Evolutionary conservation across 2,329 filamentous ascomycete species (phyloP).

Genomic region (Talaromyces piceae): DNA sequence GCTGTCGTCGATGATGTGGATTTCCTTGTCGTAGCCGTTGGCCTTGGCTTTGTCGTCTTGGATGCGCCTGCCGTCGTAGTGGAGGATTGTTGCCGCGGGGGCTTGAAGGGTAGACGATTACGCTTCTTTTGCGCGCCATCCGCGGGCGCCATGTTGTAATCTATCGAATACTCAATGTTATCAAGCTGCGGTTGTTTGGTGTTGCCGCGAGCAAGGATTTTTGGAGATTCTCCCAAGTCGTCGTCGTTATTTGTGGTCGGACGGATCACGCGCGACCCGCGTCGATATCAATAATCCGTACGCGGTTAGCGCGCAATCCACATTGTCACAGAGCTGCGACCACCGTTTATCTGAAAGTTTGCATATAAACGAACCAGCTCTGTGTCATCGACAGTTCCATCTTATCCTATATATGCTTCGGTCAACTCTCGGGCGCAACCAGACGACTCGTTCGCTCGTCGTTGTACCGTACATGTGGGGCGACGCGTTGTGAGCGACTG

Average conservation of each 20-base stretch:
- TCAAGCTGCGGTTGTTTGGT: too few relatives aligned
- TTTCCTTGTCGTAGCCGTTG: slow-evolving; percentile 15
- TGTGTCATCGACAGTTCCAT: too few relatives aligned
- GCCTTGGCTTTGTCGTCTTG: slow-evolving; percentile 14
- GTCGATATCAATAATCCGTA: not conserved
- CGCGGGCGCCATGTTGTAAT: not conserved
- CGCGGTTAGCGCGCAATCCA: not conserved
- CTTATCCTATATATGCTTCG: too few relatives aligned
- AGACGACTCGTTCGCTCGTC: too few relatives aligned
- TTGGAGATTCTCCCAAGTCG: not conserved
- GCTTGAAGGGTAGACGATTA: slow-evolving; percentile 38
- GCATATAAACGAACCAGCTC: not conserved
- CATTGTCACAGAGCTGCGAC: not conserved
- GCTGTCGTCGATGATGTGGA: slow-evolving; percentile 5
- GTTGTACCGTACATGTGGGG: not conserved
- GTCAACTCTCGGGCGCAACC: too few relatives aligned
- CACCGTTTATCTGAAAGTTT: not conserved
- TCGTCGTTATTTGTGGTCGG: not conserved
- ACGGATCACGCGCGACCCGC: not conserved
- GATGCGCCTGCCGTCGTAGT: slow-evolving; percentile 16
- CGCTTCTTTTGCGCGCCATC: slow-evolving; percentile 23
- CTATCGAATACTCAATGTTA: too few relatives aligned
- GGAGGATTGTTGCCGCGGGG: slow-evolving; percentile 31
- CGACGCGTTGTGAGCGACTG: not conserved
- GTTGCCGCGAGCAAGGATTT: not conserved